Evolutionary conservation across 176 grass and related monocot species (phyloP).

Genomic region (Carex parvula): DNA sequence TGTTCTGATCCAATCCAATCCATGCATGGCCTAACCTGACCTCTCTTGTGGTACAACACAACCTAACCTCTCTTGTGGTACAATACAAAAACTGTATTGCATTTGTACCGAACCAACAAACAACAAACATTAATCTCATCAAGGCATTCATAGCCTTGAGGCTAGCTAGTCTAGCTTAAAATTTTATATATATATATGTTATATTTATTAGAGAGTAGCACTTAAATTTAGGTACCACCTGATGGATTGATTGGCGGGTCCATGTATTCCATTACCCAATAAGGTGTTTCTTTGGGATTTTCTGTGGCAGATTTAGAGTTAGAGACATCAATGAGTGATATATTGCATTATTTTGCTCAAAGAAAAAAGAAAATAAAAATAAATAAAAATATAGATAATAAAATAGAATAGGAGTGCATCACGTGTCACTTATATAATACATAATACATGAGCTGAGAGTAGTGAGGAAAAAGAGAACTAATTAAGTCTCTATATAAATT

Average conservation of each 20-base stretch:
- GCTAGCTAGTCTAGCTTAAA: neutral
- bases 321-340: no score
- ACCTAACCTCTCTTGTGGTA: neutral
- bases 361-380: no score
- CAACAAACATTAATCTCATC: neutral
- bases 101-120: neutral
- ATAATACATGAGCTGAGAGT: no score
- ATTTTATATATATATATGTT: no score
- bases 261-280: neutral
- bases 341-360: no score
- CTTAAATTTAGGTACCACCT: constrained; percentile 17
- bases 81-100: neutral
- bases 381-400: no score
- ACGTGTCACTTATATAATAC: no score
- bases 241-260: neutral
- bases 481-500: no score
- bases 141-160: neutral
- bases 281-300: neutral
- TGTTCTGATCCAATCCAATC: no score
- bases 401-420: no score
- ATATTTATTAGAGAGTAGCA: neutral
- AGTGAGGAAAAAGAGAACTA: no score
- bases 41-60: neutral
- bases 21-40: no score
- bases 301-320: neutral